Base-by-base conservation (phyloP, 2,329 filamentous ascomycete genomes). In the Leptodontidium sp. region DNA sequence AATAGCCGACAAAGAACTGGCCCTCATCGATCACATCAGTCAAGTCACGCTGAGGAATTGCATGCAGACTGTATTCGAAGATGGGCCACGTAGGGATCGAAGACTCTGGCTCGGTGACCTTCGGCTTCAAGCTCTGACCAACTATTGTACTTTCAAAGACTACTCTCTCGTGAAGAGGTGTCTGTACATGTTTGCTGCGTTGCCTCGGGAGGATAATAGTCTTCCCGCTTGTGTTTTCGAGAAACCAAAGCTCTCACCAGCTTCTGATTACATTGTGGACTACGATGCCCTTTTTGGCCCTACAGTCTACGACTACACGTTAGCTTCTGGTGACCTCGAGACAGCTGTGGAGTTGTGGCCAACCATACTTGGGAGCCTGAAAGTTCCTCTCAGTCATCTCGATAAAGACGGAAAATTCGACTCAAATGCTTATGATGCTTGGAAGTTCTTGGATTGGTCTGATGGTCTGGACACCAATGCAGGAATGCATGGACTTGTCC, bases 41-140 rank as follows among this genome's bases (percentile, higher is more conserved):
- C 72, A 77, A 52, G 71, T 77, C 38, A 80, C 79, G 7, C 72
- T 81, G 1, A 69, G 79, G n/a, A 76, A 80, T 65, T 81, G 79
- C 66, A 80, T 81, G 79, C 79, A 80, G 66, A 79, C 79, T 14
- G 79, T 81, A 17, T 81, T 80, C 65, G 79, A 81, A 66, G 79
- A 81, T 38, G 79, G 79, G 1, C 79, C 79, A 12, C 70, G 79
- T n/a, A 72, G 79, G 38, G 79, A 81, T 64, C 71, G 79, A n/a
- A 72, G 79, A 17, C 68, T 81, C 11, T 81, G 79, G 79, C 73
- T 77, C n/a, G 79, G 79, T 0, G 79, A 81, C 58, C 66, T 81
- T 5, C 74, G 79, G 15, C 75, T 81, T 14, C 79, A 81, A 62
- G 79, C 79, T 1, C 70, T 80, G 17, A 76, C 79, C 6, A 80